These are phyloP conservation scores for Neoboletus brunneissimus DNA, from an alignment of 768 basidiomycete genomes.

Conservation along the genomic window DNA sequence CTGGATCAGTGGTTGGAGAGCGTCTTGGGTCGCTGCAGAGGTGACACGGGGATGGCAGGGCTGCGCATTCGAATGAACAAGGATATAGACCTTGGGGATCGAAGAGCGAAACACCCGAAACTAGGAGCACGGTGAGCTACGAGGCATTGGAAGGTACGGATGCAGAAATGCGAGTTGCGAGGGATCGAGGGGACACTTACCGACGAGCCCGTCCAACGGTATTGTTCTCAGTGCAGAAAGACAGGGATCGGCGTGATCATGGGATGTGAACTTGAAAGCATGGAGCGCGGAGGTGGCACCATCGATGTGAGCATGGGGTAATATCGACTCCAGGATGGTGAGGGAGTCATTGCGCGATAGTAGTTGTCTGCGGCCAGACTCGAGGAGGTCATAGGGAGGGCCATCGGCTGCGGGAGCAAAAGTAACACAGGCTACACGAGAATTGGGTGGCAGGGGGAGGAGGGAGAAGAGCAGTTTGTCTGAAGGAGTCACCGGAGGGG, in stretches of 20 bases:
- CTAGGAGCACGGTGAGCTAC: conserved; percentile 32
- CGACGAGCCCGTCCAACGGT: conserved; percentile 46
- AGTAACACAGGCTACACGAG: conserved; percentile 45
- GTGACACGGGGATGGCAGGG: conserved; percentile 38
- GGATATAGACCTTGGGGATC: conserved; percentile 51
- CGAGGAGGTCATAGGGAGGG: conserved; percentile 43
- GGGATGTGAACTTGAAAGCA: conserved; percentile 52
- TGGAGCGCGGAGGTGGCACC: conserved; percentile 47
- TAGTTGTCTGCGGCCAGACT: conserved; percentile 52
- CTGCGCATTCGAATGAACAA: conserved; percentile 47
- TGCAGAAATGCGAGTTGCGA: neutral
- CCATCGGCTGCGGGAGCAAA: conserved; percentile 36
- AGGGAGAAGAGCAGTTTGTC: conserved; percentile 46
- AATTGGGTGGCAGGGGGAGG: conserved; percentile 43
- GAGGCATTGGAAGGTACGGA: conserved; percentile 1
- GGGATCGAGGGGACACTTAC: conserved; percentile 39
- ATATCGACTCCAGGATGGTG: conserved; percentile 46
- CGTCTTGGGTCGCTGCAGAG: conserved; percentile 31
- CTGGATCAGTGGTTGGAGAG: conserved; percentile 14
- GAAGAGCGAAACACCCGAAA: conserved; percentile 43
- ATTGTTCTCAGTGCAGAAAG: conserved; percentile 37
- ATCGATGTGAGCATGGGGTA: conserved; percentile 50
- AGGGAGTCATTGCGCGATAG: conserved; percentile 37
- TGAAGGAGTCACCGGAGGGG: conserved; percentile 34
- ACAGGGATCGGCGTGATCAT: conserved; percentile 30